A percentile compares a stretch with the other conserved stretches of the same genome.
phyloP scores from a whole-genome alignment of 2,329 filamentous ascomycete genomes.

The Fusarium sp. region DNA sequence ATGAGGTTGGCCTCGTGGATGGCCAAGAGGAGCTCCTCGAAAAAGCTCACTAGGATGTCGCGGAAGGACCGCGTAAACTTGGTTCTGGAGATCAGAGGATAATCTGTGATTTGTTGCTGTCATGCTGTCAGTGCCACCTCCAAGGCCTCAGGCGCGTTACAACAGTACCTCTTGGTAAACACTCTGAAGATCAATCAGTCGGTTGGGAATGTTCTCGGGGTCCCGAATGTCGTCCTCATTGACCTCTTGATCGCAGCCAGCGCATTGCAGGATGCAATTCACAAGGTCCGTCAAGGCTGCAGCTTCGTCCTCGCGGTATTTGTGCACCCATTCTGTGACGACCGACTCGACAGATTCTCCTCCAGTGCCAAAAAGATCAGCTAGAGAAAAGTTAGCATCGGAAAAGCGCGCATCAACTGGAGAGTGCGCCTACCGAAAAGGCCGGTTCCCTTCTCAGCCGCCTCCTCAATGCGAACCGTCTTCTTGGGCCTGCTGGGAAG shows the following conservation, averaged over 20 bases:
- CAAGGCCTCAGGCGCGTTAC: neutral
- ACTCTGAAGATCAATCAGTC: slow-evolving; percentile 85
- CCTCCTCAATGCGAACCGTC: slow-evolving; percentile 59
- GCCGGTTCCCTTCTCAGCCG: slow-evolving; percentile 62
- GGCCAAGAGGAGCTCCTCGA: slow-evolving; percentile 78
- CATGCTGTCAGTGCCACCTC: slow-evolving; percentile 40
- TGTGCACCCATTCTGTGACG: slow-evolving; percentile 68
- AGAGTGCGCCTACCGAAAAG: slow-evolving; percentile 60
- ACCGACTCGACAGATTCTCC: slow-evolving; percentile 67
- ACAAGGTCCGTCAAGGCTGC: slow-evolving; percentile 70
- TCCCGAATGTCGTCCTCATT: slow-evolving; percentile 87
- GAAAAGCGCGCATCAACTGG: neutral
- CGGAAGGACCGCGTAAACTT: slow-evolving; percentile 83
- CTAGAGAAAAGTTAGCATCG: slow-evolving; percentile 52
- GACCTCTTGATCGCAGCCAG: slow-evolving; percentile 84
- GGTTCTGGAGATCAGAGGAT: slow-evolving; percentile 86
- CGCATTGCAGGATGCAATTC: slow-evolving; percentile 74
- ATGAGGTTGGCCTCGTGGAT: slow-evolving; percentile 85
- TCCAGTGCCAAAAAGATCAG: slow-evolving; percentile 71
- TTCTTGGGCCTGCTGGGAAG: slow-evolving; percentile 68
- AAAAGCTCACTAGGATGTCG: slow-evolving; percentile 80
- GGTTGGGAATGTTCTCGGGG: slow-evolving; percentile 84
- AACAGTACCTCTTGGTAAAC: slow-evolving; percentile 78
- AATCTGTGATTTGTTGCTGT: slow-evolving; percentile 83
- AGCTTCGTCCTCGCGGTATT: slow-evolving; percentile 65